Base-by-base conservation (phyloP, 352 stramenopile genomes). In the Pythium folliculosum region DNA sequence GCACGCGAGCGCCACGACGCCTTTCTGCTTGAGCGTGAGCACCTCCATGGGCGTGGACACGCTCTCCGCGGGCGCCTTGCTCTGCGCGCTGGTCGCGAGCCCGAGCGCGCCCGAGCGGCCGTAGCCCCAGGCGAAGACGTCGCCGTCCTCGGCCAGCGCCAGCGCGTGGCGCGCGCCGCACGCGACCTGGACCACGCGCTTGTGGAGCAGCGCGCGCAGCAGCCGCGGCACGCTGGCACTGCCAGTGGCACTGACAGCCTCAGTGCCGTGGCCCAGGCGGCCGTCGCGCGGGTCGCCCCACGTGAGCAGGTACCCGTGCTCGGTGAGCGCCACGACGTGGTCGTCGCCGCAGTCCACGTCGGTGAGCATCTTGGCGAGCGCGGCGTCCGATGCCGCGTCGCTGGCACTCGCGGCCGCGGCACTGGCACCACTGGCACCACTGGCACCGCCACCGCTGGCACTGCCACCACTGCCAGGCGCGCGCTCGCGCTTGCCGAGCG, bases 271-370 rank as follows among this genome's bases (percentile, higher is more conserved):
- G 12, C 76, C 77, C 10, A 80, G 65, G 10, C 82, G 78, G 9
- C 74, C 70, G 12, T 80, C 69, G 3, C 65, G 60, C 10, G 74
- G 75, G n/a, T 85, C 72, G n/a, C 87, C 87, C 83, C 82, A 95
- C n/a, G 79, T 81, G 37, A 93, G 67, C 37, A 92, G 38, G 68
- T 91, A 89, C 19, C 84, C 85, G 40, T 90, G 82, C 65, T 95
- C 85, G 2, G 82, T 92, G 48, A 86, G 67, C 27, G 79, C 87
- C 6, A 84, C 75, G 3, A 84, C 62, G 59, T 92, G 85, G 21
- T 75, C 67, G 54, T 84, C 77, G 0, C 87, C 85, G 27, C 82
- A 86, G n/a, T 75, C 77, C 2, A 92, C 65, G 48, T 89, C 77
- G 2, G 80, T 63, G 7, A 94, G 66, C 78, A 89, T 86, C 10